A percentile compares a stretch with the other conserved stretches of the same genome.
These are phyloP conservation scores for Mediolabrus comicus DNA, from an alignment of 108 stramenopile species.

Conservation along the genomic window DNA sequence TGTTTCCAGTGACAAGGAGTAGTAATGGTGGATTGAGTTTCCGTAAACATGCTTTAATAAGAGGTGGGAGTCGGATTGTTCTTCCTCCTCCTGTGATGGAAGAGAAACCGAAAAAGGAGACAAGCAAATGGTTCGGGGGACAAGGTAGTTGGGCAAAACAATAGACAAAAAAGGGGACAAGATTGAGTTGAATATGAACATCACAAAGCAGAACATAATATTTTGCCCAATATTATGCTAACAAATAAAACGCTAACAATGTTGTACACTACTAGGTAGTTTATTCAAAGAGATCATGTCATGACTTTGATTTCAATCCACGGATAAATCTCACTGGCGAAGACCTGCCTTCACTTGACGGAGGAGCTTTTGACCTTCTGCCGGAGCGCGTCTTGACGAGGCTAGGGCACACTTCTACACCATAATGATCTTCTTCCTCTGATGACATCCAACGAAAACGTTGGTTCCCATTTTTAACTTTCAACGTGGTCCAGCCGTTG, in stretches of 20 bases:
- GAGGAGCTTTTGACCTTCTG: background rate
- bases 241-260: too few species aligned
- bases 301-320: background rate
- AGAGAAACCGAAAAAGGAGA: background rate
- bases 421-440: background rate
- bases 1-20: conserved; percentile 59
- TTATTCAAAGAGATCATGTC: background rate
- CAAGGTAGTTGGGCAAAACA: conserved; percentile 2
- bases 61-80: conserved; percentile 9
- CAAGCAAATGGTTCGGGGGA: conserved; percentile 13
- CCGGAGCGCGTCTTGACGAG: too few species aligned
- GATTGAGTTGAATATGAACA: background rate
- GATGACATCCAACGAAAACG: background rate
- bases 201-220: background rate
- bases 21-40: background rate
- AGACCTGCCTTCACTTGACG: background rate
- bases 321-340: background rate
- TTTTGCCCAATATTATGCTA: too few species aligned
- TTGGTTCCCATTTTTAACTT: background rate
- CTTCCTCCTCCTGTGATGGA: background rate
- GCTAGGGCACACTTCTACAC: background rate
- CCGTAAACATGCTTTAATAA: conserved; percentile 25
- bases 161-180: background rate
- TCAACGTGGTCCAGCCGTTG: background rate
- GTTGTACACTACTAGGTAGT: too few species aligned